Evolutionary conservation across 2,329 filamentous ascomycete genomes (phyloP), one percentile per base, ranked within the genome.

Genomic region (Orbilia quercus): DNA sequence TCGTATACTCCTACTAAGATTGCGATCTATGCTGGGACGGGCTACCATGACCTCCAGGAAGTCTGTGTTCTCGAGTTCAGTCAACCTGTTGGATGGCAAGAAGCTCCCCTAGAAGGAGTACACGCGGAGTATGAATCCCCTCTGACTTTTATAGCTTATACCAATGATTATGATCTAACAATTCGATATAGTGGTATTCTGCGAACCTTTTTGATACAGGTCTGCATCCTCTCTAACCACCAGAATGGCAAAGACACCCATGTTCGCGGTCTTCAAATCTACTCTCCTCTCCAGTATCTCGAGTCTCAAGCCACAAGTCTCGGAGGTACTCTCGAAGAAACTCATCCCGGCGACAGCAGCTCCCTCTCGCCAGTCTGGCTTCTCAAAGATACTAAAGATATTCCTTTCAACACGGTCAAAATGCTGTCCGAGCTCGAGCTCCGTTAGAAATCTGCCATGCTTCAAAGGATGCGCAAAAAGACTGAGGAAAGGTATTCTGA

Each of bases 161-260:
- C 9, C 28, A 5, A 12, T 14, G 7, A 38, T 4, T n/a, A 48
- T 1, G 9, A 12, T 25, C 48, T 55, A 40, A 54, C 18, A 28
- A 5, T 58, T 4, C 1, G 25, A 45, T 36, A 23, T 38, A 77
- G 76, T 16, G 77, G 77, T 77, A 90, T 93, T 0, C 86, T 98
- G 16, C 88, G 93, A 72, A 92, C 91, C 14, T 96, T 94, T 82
- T 87, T 98, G 28, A 85, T 99, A 25, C 93, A 98, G 80, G 89
- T 98, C 78, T 89, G 91, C 76, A 89, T 99, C 53, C 86, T 94
- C 57, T 95, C 98, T 82, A 99, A 99, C 79, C 95, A 99, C 80
- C 95, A 99, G 82, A 99, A 99, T 80, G 95, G 95, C 75, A 99
- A 99, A 80, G 95, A 99, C 80, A 99, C 95, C n/a, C 95, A 99